A percentile compares a stretch with the other conserved stretches of the same genome.
These are phyloP conservation scores for Panaeolus papilionaceus DNA, from an alignment of 768 basidiomycete genomes.

Conservation along the genomic window DNA sequence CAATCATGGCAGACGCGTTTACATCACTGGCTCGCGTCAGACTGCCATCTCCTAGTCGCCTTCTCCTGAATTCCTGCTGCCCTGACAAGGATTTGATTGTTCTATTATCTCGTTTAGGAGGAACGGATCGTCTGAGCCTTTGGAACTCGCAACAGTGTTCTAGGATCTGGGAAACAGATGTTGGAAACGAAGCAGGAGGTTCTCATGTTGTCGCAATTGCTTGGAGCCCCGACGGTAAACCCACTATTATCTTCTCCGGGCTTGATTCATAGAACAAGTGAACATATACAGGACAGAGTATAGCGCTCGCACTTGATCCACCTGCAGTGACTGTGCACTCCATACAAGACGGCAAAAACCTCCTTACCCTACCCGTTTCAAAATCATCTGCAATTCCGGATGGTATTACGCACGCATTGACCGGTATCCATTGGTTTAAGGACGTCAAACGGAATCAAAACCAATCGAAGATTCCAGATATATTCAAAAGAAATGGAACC, in stretches of 20 bases:
- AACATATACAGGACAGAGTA: constrained; percentile 58
- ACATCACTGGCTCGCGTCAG: constrained; percentile 61
- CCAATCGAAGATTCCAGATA: constrained; percentile 66
- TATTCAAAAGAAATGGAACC: constrained; percentile 70
- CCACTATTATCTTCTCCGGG: neutral
- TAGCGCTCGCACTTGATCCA: constrained; percentile 76
- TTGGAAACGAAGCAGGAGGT: constrained; percentile 52
- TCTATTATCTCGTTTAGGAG: constrained; percentile 69
- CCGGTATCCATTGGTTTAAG: constrained; percentile 78
- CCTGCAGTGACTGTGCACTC: constrained; percentile 75
- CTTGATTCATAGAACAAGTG: constrained; percentile 3
- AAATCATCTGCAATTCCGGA: constrained; percentile 24
- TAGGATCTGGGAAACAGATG: constrained; percentile 84
- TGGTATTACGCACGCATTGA: constrained; percentile 35
- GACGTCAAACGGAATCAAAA: constrained; percentile 46
- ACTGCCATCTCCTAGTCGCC: constrained; percentile 61
- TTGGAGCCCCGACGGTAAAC: constrained; percentile 85
- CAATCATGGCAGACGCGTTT: constrained; percentile 48
- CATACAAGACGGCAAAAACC: constrained; percentile 73
- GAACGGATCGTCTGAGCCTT: constrained; percentile 72
- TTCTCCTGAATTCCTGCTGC: constrained; percentile 74
- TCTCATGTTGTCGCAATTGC: constrained; percentile 64
- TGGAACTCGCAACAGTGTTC: constrained; percentile 81
- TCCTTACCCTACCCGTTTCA: constrained; percentile 50
- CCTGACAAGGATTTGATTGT: constrained; percentile 85